A percentile compares a stretch with the other conserved stretches of the same genome.
Evolutionary conservation across 305 asterid genomes (phyloP).

Genomic region (Andrographis paniculata): DNA sequence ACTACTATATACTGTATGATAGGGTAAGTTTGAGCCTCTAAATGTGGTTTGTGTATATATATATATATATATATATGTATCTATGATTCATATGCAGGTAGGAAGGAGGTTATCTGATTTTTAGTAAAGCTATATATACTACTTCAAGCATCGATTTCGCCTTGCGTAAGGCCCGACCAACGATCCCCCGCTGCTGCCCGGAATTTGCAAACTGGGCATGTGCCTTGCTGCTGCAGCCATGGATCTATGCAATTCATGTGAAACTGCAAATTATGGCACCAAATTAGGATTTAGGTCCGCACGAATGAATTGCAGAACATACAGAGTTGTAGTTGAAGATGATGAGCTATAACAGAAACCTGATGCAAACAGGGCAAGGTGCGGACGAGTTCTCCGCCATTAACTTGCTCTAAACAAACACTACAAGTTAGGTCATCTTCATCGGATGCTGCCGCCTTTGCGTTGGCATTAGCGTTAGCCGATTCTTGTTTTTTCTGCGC

Average conservation of each 20-base stretch:
- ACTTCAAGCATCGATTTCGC: conserved; percentile 53
- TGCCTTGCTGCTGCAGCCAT: conserved; percentile 95
- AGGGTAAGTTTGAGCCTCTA: too few species aligned
- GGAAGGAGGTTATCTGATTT: too few species aligned
- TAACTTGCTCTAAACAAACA: conserved; percentile 97
- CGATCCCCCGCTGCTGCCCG: conserved; percentile 64
- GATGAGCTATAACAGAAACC: conserved; percentile 28
- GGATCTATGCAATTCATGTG: conserved; percentile 95
- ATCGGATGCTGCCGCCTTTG: conserved; percentile 1
- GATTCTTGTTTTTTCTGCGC: conserved; percentile 1
- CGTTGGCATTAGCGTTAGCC: not conserved
- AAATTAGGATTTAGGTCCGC: too few species aligned
- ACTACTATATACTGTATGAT: too few species aligned
- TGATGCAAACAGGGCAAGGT: conserved; percentile 98
- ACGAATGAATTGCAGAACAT: too few species aligned
- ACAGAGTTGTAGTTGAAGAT: too few species aligned
- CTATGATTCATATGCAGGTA: too few species aligned
- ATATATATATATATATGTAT: too few species aligned
- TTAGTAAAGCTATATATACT: too few species aligned
- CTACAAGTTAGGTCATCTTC: conserved; percentile 86
- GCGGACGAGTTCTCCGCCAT: conserved; percentile 72
- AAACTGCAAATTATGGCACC: conserved; percentile 41
- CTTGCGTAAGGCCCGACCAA: conserved; percentile 49
- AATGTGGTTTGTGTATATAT: too few species aligned
- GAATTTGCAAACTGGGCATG: conserved; percentile 92